Evolutionary conservation across 352 stramenopile species (phyloP).

Genomic region (Phytophthora aleatoria): DNA sequence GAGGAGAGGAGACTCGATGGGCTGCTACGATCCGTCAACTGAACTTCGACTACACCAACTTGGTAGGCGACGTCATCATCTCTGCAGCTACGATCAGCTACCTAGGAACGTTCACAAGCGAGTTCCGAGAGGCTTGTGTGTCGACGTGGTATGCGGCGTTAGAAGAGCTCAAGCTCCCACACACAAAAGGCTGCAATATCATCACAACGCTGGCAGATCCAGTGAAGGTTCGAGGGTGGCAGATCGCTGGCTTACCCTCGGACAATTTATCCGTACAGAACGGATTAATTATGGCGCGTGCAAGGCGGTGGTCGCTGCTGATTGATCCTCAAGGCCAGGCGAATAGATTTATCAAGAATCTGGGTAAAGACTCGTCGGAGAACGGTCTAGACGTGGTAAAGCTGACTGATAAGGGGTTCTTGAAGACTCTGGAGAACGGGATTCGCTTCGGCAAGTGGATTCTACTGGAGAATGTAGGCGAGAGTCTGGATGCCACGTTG

Average conservation of each 20-base stretch:
- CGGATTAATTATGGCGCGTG: conserved; percentile 92
- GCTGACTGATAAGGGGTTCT: conserved; percentile 78
- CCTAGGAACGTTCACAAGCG: conserved; percentile 92
- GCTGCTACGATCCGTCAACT: conserved; percentile 86
- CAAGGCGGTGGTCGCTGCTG: conserved; percentile 89
- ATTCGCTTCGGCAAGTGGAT: conserved; percentile 94
- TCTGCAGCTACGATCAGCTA: conserved; percentile 94
- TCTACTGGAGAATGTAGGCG: conserved; percentile 88
- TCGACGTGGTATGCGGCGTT: conserved; percentile 85
- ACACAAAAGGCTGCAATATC: conserved; percentile 86
- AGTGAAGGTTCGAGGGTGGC: conserved; percentile 90
- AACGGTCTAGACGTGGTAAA: conserved; percentile 89
- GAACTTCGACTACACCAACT: conserved; percentile 79
- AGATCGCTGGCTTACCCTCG: conserved; percentile 90
- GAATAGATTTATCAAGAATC: conserved; percentile 94
- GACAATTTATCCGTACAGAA: conserved; percentile 94
- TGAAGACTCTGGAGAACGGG: conserved; percentile 90
- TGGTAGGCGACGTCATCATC: conserved; percentile 92
- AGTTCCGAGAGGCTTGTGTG: conserved; percentile 90
- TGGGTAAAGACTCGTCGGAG: conserved; percentile 85
- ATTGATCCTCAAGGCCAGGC: conserved; percentile 94
- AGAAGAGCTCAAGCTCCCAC: conserved; percentile 69
- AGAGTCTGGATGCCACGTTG: conserved; percentile 88
- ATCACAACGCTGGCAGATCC: conserved; percentile 91
- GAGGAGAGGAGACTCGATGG: conserved; percentile 91